Conservation (phyloP, 1,284 basidiomycete species). For the Coniophora puteana region DNA sequence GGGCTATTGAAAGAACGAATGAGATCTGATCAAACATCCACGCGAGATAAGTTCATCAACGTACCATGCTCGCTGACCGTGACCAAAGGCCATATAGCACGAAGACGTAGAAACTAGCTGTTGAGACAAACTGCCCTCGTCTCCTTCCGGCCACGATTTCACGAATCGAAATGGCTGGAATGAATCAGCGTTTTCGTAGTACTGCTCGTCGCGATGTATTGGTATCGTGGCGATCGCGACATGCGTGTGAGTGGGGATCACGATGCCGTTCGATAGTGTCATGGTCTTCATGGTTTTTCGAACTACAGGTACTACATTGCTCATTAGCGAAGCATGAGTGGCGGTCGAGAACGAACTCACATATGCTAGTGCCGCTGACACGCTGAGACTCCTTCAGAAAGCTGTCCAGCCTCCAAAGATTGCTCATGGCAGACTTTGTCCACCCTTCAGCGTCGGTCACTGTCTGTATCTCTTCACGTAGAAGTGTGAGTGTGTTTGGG, state of each 20-base stretch:
- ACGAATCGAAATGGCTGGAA: conserved; percentile 39
- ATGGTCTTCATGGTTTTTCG: conserved; percentile 35
- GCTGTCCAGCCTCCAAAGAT: conserved; percentile 35
- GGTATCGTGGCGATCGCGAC: conserved; percentile 29
- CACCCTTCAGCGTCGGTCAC: conserved; percentile 30
- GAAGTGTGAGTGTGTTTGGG: conserved; percentile 31
- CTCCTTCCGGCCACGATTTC: conserved; percentile 14
- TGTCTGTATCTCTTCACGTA: conserved; percentile 33
- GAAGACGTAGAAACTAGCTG: conserved; percentile 29
- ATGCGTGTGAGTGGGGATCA: conserved; percentile 33
- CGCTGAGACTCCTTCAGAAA: conserved; percentile 39
- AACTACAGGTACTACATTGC: conserved; percentile 26
- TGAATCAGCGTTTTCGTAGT: conserved; percentile 28
- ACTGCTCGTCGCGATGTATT: conserved; percentile 31
- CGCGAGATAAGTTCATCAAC: conserved; percentile 10
- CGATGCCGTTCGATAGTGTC: conserved; percentile 40
- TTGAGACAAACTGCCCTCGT: conserved; percentile 14
- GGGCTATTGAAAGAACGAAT: conserved; percentile 22
- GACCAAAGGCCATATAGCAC: conserved; percentile 37
- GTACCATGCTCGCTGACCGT: conserved; percentile 40
- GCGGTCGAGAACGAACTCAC: conserved; percentile 13
- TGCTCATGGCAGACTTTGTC: conserved; percentile 32
- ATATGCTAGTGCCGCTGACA: conserved; percentile 28
- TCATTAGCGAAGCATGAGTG: conserved; percentile 5
- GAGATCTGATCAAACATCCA: not conserved